Base-by-base conservation (phyloP, 2,329 filamentous ascomycete species). In the Bipolaris bicolor region DNA sequence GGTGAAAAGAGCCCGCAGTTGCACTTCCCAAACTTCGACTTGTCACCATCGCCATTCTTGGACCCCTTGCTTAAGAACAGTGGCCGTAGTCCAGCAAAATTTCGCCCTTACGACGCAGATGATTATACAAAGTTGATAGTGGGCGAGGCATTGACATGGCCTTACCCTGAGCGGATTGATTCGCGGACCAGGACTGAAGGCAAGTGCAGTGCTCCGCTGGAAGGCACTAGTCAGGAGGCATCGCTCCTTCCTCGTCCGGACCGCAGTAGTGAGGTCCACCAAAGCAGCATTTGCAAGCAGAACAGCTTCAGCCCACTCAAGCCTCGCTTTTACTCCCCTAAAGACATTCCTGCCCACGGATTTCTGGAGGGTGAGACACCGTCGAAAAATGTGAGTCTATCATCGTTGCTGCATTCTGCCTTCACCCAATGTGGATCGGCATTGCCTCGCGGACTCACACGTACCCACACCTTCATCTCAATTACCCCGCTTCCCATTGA, bases 251-350 rank as follows among this genome's bases (percentile, higher is more conserved):
- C 53, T 48, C 47, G 41, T 15, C 46, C 55, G n/a, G 61, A 61
- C 22, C 55, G 48, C n/a, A 55, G 44, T 58, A 71, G 66, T 39
- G 60, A 65, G 11, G 60, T 64, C n/a, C 45, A 55, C 5, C 55
- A 52, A 37, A 36, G 53, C 40, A 57, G 45, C 43, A 18, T 59
- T 51, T 45, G 36, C 29, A 36, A 57, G 9, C 53, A 41, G 29
- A 50, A 24, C 20, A 49, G 31, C 18, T 55, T 53, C 33, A 61
- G 55, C 26, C 55, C 51, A 2, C 51, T 71, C n/a, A 68, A 50
- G 6, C 68, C 72, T 13, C 63, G 64, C 3, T 73, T 75, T 48
- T 76, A 75, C 50, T 69, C 68, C n/a, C 72, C 72, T 3, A 67
- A 68, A 1, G 49, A 65, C 16, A 61, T 61, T 41, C 67, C 68